Percentiles rank a stretch among this genome's conserved stretches.
Conservation (phyloP, 345 rosid genomes). For the Ailanthus altissimus region DNA sequence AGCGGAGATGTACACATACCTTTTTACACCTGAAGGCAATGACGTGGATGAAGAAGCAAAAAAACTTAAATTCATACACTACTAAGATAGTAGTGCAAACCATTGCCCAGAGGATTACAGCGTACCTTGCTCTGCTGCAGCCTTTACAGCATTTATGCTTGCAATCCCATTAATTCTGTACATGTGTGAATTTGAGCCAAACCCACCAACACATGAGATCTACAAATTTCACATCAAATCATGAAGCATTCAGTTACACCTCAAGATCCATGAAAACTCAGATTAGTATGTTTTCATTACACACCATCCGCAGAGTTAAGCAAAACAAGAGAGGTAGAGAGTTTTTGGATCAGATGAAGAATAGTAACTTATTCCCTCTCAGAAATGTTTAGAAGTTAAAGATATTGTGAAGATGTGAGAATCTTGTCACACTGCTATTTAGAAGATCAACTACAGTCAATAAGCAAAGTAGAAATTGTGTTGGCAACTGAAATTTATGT, state of each 20-base stretch:
- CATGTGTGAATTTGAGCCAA: conserved; percentile 58
- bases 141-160: conserved; percentile 55
- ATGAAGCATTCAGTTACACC: conserved; percentile 2
- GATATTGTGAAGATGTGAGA: not conserved
- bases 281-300: not conserved
- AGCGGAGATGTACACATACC: conserved; percentile 63
- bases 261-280: not conserved
- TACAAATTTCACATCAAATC: conserved; percentile 23
- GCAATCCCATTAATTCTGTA: conserved; percentile 60
- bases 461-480: not conserved
- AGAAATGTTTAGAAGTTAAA: not conserved
- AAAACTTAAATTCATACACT: not conserved
- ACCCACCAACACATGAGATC: conserved; percentile 70
- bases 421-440: not conserved
- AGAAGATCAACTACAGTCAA: not conserved
- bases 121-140: conserved; percentile 56
- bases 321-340: not conserved
- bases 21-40: conserved; percentile 49
- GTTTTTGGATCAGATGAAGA: not conserved
- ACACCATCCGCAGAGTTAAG: not conserved
- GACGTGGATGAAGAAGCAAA: not conserved
- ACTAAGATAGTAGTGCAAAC: not conserved
- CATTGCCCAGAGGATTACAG: not conserved
- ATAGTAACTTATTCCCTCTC: not conserved
- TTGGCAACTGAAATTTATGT: not conserved